These are phyloP conservation scores for Pseudocercospora macadamiae DNA, from an alignment of 2,329 filamentous ascomycete genomes.

Conservation along the genomic window DNA sequence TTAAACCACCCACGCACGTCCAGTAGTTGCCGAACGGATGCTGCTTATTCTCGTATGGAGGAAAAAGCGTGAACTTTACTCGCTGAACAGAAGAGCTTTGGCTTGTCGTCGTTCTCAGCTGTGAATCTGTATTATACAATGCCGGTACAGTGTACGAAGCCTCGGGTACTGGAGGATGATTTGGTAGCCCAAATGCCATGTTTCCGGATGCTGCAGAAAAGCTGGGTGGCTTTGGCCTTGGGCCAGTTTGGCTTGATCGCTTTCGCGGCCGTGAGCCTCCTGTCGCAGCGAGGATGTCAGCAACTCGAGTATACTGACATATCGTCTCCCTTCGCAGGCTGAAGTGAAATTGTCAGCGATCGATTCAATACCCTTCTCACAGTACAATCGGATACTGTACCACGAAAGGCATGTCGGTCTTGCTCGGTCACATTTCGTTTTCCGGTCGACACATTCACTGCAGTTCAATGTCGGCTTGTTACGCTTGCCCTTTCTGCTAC, in stretches of 20 bases:
- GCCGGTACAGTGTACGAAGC: neutral
- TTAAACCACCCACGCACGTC: constrained; percentile 10
- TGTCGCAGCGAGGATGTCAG: too few species aligned
- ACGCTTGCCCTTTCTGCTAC: constrained; percentile 54
- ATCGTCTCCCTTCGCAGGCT: too few species aligned
- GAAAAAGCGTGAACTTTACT: neutral
- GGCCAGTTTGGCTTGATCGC: too few species aligned
- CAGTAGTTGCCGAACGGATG: constrained; percentile 15
- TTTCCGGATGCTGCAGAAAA: too few species aligned
- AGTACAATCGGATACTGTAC: too few species aligned
- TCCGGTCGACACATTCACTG: constrained; percentile 76
- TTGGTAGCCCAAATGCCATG: too few species aligned
- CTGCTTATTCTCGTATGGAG: neutral
- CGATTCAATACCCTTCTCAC: too few species aligned
- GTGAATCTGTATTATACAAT: neutral
- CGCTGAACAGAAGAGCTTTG: neutral
- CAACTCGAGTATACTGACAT: too few species aligned
- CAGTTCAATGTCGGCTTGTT: constrained; percentile 82
- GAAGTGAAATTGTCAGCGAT: too few species aligned
- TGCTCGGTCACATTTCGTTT: constrained; percentile 80
- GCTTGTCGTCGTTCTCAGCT: neutral
- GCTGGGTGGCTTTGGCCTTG: too few species aligned
- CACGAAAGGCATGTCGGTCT: constrained; percentile 55
- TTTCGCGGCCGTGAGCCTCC: too few species aligned
- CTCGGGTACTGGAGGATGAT: too few species aligned